These are phyloP conservation scores for Termitomyces sp. DNA, from an alignment of 768 basidiomycete species.

Conservation along the genomic window DNA sequence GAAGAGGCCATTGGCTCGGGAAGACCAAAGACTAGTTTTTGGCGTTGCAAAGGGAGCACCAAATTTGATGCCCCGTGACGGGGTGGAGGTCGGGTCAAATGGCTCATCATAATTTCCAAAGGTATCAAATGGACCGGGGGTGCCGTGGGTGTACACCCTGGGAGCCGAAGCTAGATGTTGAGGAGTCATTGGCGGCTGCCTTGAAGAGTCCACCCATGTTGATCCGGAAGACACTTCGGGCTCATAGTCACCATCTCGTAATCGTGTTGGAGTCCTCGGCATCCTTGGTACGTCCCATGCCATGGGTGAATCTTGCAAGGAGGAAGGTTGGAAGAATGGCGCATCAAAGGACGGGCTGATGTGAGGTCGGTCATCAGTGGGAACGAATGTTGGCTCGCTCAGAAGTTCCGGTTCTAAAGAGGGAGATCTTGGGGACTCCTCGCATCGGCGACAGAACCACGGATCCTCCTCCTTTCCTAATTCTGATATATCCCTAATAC, in stretches of 20 bases:
- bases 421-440: constrained; percentile 35
- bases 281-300: constrained; percentile 40
- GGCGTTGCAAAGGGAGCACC: constrained; percentile 56
- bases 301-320: constrained; percentile 52
- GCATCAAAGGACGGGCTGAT: constrained; percentile 44
- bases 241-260: constrained; percentile 20
- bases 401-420: constrained; percentile 29
- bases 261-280: constrained; percentile 50
- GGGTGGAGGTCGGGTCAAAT: constrained; percentile 79
- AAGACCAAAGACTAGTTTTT: constrained; percentile 49
- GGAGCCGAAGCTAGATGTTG: constrained; percentile 33
- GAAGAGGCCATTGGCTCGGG: constrained; percentile 40
- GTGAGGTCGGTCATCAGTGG: constrained; percentile 51
- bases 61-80: constrained; percentile 73
- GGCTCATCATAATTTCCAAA: constrained; percentile 43
- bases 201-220: constrained; percentile 49
- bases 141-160: constrained; percentile 32
- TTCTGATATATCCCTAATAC: constrained; percentile 58
- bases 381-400: constrained; percentile 67
- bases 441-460: constrained; percentile 69
- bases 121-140: constrained; percentile 33
- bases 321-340: constrained; percentile 54
- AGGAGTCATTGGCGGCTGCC: constrained; percentile 54
- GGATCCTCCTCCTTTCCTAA: constrained; percentile 75
- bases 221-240: constrained; percentile 28